A percentile compares a stretch with the other conserved stretches of the same genome.
Conservation (phyloP, 129 eudicot species). For the Centaurea solstitialis region DNA sequence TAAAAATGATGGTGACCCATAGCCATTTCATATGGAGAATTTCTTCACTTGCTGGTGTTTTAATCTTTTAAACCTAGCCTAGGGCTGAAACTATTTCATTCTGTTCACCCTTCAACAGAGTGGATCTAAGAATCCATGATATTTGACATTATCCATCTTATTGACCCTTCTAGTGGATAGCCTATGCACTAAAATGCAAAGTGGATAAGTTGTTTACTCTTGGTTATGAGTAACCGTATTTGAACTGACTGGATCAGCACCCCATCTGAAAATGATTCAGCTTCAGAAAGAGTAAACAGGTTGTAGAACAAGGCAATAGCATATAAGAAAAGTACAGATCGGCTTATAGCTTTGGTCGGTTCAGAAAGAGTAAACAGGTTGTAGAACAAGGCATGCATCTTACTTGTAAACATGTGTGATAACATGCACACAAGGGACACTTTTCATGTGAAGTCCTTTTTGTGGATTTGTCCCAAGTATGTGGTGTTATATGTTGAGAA, state of each 20-base stretch:
- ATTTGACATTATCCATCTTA: not conserved
- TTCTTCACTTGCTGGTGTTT: not conserved
- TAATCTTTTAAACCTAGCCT: not conserved
- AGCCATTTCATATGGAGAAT: not conserved
- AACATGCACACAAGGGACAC: not conserved
- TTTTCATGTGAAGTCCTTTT: not conserved
- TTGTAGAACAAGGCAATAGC: not conserved
- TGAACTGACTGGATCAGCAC: not conserved
- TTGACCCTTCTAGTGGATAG: conserved; percentile 1
- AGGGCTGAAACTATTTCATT: not conserved
- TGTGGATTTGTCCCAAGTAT: not conserved
- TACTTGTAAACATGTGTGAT: not conserved
- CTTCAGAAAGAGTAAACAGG: not conserved
- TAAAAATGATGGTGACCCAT: not conserved
- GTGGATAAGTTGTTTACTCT: not conserved
- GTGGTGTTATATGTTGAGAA: not conserved
- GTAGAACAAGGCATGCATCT: not conserved
- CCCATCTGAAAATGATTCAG: not conserved
- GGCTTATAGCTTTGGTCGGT: not conserved
- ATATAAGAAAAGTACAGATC: not conserved
- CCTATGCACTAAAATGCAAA: not conserved
- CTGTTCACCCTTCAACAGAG: not conserved
- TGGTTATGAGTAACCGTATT: not conserved
- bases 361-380: not conserved
- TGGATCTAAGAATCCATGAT: not conserved